Base-by-base conservation (phyloP, 371 early-diverging fungal genomes). In the Mucor circinelloides region DNA sequence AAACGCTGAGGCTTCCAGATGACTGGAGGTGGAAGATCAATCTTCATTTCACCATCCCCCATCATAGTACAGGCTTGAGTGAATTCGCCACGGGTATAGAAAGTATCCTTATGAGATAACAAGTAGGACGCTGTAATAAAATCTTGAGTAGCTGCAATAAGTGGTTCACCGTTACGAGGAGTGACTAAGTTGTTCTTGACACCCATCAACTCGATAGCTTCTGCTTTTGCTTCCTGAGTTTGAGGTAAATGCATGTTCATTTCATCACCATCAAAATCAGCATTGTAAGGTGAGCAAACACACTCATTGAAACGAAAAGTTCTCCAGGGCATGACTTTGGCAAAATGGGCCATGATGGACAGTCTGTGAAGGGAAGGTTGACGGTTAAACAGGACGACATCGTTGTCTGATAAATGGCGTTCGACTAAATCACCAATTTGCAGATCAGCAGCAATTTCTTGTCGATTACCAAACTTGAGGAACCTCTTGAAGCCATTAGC, bases 191-290 rank as follows among this genome's bases (percentile, higher is more conserved):
- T 99, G 74, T 97, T 94, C 70, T 96, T 95, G 66, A 96, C 93
- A 56, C 99, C 98, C 99, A 99, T 98, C 65, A 99, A 81, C 75
- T 94, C 93, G 62, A 94, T 91, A 1, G 99, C 99, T 77, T 99
- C 99, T 2, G 98, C 93, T 32, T 97, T 89, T 1, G 99, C 99
- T 84, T 99, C 99, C 79, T 97, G 95, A 3, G 99, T 99, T 81
- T 99, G 99, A 15, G 99, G 99, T 7, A 99, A 93, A 81, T 99
- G 99, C 79, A 99, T 86, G 79, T 99, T 99, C 99, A 99, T 99
- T 82, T 99, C 99, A 83, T 99, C 99, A 71, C 99, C 99, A 78
- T 99, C 99, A 79, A 99, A 99, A 90, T 99, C 99, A 42, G 99
- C 99, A 81, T 99, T 99, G 76, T 99, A 99, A 25, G 99, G 99